Evolutionary conservation across 192 early-diverging fungal genomes (phyloP).

Genomic region (Allomyces javanicus): DNA sequence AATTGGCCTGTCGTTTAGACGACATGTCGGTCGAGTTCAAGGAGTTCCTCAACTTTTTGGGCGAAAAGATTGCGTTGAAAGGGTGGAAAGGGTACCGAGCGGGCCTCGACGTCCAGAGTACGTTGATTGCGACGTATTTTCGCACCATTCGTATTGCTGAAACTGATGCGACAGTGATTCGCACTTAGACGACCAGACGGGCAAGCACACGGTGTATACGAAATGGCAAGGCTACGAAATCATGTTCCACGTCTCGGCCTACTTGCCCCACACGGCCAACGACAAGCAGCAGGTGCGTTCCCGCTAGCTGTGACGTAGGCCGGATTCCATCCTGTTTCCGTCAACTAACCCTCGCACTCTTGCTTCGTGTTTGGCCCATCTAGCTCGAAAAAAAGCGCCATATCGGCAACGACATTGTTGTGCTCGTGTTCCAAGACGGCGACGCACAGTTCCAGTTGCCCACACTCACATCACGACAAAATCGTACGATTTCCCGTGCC

Average conservation of each 20-base stretch:
- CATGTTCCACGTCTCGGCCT: slow-evolving; percentile 54
- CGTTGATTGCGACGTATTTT: slow-evolving; percentile 1
- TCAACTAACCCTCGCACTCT: neutral
- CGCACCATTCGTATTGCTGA: neutral
- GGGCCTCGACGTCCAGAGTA: slow-evolving; percentile 41
- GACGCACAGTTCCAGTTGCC: slow-evolving; percentile 24
- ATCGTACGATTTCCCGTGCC: slow-evolving; percentile 8
- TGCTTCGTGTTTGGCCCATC: neutral
- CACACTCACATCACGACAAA: slow-evolving; percentile 29
- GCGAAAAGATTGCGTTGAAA: slow-evolving; percentile 41
- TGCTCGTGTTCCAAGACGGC: slow-evolving; percentile 28
- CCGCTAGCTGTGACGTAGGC: slow-evolving; percentile 1
- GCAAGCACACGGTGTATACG: slow-evolving; percentile 44
- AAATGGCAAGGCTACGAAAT: slow-evolving; percentile 52
- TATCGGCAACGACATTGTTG: slow-evolving; percentile 54
- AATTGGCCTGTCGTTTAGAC: slow-evolving; percentile 10
- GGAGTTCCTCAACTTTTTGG: slow-evolving; percentile 44
- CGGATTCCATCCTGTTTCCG: neutral
- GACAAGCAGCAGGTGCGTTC: slow-evolving; percentile 28
- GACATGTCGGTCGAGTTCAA: slow-evolving; percentile 34
- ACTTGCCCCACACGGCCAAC: slow-evolving; percentile 33
- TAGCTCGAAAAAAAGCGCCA: slow-evolving; percentile 41
- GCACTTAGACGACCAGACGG: slow-evolving; percentile 35
- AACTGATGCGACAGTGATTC: neutral
- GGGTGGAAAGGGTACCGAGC: slow-evolving; percentile 54